phyloP scores from a whole-genome alignment of 75 land plant genomes.

The Selaginella moellendorffii region DNA sequence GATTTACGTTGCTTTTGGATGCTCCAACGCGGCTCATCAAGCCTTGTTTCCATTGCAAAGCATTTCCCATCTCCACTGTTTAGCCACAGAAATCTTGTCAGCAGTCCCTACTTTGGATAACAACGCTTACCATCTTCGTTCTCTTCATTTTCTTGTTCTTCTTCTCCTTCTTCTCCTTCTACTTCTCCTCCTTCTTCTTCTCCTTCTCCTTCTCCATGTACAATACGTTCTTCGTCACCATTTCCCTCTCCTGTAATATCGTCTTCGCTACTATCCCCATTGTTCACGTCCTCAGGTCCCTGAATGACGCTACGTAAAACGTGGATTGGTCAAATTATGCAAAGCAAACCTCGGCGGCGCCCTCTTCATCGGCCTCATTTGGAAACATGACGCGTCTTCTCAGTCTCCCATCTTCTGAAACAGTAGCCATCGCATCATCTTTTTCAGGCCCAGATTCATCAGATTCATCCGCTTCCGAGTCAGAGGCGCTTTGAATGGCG shows the following conservation, averaged over 20 bases:
- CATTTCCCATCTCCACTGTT: constrained; percentile 30
- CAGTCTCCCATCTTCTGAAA: neutral
- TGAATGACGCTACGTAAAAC: no score
- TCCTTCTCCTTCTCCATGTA: constrained; percentile 12
- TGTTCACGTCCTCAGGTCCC: no score
- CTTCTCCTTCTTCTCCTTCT: constrained; percentile 12
- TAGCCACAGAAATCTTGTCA: neutral
- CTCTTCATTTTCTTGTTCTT: constrained; percentile 13
- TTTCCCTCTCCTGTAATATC: constrained; percentile 11
- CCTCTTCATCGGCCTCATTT: neutral
- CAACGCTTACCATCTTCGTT: constrained; percentile 9
- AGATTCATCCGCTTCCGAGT: neutral
- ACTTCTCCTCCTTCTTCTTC: constrained; percentile 4
- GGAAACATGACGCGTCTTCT: neutral
- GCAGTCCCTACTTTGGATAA: neutral
- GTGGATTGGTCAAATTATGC: no score
- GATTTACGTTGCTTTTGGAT: constrained; percentile 30
- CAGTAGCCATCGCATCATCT: neutral
- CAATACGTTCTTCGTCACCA: neutral
- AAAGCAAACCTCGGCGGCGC: no score
- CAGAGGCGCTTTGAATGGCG: neutral
- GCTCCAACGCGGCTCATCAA: constrained; percentile 32
- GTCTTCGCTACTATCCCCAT: constrained; percentile 2
- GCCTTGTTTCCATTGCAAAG: constrained; percentile 66
- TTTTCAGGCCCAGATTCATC: neutral